Conservation (phyloP, 495 filamentous ascomycete species). For the Podospora tetraspora region DNA sequence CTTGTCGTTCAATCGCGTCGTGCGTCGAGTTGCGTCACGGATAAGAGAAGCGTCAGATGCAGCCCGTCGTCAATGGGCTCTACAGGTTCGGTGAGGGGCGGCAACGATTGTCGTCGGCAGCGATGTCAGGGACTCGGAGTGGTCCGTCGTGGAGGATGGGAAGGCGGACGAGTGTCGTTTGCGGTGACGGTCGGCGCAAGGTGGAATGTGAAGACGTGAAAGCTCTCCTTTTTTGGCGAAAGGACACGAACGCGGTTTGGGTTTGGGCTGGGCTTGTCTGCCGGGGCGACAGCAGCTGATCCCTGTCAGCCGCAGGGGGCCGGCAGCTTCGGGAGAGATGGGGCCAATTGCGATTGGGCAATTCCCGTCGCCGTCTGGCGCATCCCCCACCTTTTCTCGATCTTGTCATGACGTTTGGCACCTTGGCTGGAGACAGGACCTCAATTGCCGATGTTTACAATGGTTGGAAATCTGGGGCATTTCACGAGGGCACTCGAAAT, state of each 20-base stretch:
- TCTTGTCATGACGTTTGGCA: neutral
- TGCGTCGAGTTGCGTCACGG: neutral
- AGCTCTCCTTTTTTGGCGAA: slow-evolving; percentile 14
- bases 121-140: neutral
- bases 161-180: neutral
- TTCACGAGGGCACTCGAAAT: neutral
- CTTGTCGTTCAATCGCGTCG: neutral
- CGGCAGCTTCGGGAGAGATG: neutral
- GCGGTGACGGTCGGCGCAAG: slow-evolving; percentile 3
- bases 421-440: neutral
- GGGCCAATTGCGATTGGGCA: slow-evolving; percentile 16
- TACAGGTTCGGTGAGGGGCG: neutral
- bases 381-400: neutral
- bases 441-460: neutral
- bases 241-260: slow-evolving; percentile 41
- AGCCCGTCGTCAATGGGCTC: neutral
- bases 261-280: slow-evolving; percentile 16
- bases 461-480: neutral
- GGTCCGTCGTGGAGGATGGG: neutral
- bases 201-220: neutral
- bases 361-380: neutral
- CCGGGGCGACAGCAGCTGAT: slow-evolving; percentile 8
- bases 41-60: neutral
- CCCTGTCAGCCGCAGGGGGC: slow-evolving; percentile 12
- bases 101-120: neutral